phyloP scores from a whole-genome alignment of 179 eudicot species.

The Corrigiola litoralis region DNA sequence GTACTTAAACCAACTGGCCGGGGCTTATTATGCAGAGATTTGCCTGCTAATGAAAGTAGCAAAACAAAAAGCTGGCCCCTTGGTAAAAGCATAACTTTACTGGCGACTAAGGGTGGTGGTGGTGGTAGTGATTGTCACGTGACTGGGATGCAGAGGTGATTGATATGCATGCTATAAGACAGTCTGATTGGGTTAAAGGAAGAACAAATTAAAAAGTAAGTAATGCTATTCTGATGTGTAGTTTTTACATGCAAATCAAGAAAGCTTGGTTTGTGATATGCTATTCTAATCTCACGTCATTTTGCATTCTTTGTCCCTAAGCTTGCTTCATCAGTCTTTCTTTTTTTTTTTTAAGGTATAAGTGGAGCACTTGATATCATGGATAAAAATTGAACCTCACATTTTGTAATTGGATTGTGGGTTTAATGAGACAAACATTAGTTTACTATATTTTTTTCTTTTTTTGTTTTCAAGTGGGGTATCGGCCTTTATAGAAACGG shows the following conservation, averaged over 20 bases:
- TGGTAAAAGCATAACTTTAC: slow-evolving; percentile 6
- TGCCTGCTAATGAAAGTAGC: neutral
- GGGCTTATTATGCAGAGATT: slow-evolving; percentile 3
- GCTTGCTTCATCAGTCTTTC: too few species aligned
- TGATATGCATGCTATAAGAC: slow-evolving; percentile 8
- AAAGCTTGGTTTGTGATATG: slow-evolving; percentile 1
- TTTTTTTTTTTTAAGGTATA: too few species aligned
- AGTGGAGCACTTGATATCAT: too few species aligned
- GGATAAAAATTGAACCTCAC: too few species aligned
- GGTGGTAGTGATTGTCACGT: slow-evolving; percentile 27
- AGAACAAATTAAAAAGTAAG: neutral
- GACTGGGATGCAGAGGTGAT: slow-evolving; percentile 14
- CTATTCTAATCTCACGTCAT: neutral
- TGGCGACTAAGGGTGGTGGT: too few species aligned
- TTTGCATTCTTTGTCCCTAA: neutral
- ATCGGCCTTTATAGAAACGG: too few species aligned
- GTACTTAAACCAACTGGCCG: neutral
- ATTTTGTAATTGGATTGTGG: too few species aligned
- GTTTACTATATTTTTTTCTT: too few species aligned
- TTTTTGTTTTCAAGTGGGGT: too few species aligned
- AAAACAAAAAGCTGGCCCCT: neutral
- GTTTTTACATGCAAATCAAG: slow-evolving; percentile 17
- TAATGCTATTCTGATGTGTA: neutral
- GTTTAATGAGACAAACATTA: too few species aligned
- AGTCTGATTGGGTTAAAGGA: neutral